Evolutionary conservation across 1,139 yeast genomes (phyloP).

Genomic region (Pichia sp.): DNA sequence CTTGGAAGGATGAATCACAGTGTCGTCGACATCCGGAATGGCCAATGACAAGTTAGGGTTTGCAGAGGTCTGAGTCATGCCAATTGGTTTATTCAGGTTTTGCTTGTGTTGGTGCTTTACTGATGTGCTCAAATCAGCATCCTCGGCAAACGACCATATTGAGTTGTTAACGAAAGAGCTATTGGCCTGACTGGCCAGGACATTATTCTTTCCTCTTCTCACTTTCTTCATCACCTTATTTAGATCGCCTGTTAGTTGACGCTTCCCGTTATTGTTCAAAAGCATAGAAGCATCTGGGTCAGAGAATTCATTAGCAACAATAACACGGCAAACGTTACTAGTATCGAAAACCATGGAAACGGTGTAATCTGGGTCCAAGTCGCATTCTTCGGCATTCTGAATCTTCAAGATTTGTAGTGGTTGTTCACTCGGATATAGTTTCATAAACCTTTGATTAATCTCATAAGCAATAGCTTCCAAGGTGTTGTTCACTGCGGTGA

Average conservation of each 20-base stretch:
- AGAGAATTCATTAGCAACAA: slow-evolving; percentile 36
- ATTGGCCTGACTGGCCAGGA: not conserved
- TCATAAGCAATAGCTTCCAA: slow-evolving; percentile 45
- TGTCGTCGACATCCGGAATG: slow-evolving; percentile 18
- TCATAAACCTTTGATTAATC: slow-evolving; percentile 42
- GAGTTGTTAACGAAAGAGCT: not conserved
- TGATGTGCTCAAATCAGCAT: not conserved
- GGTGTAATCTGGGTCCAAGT: slow-evolving; percentile 66
- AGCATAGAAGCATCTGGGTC: not conserved
- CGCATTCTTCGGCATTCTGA: slow-evolving; percentile 62
- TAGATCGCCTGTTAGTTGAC: slow-evolving; percentile 18
- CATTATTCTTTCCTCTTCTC: slow-evolving; percentile 5
- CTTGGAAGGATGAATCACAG: slow-evolving; percentile 25
- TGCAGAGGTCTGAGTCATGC: slow-evolving; percentile 6
- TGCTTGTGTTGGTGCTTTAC: not conserved
- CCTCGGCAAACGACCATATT: slow-evolving; percentile 17
- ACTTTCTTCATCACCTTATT: slow-evolving; percentile 19
- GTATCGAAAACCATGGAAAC: slow-evolving; percentile 56
- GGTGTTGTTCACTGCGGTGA: slow-evolving; percentile 41
- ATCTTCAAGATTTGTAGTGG: slow-evolving; percentile 46
- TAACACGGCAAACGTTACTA: slow-evolving; percentile 49
- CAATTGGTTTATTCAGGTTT: slow-evolving; percentile 10
- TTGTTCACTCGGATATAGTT: slow-evolving; percentile 56
- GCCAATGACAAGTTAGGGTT: slow-evolving; percentile 16
- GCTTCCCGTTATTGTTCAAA: slow-evolving; percentile 16